Evolutionary conservation across 257 asterid species (phyloP).

Genomic region (Rhazya stricta): DNA sequence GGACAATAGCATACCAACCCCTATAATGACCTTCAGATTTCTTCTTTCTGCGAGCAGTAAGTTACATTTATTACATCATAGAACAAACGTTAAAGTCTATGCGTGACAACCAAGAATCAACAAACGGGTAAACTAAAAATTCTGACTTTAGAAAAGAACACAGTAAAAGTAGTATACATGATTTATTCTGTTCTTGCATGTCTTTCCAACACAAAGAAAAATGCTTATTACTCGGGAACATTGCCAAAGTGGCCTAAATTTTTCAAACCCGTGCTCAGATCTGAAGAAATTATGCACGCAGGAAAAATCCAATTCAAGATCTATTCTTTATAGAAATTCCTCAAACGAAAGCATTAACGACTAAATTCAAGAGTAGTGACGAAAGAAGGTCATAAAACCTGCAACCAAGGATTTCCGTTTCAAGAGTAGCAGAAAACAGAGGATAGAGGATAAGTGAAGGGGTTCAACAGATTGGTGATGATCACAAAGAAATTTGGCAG

Average conservation of each 20-base stretch:
- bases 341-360: not conserved
- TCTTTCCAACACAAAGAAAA: not conserved
- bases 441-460: not conserved
- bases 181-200: not conserved
- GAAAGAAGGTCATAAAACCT: not conserved
- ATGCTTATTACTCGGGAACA: not conserved
- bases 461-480: not conserved
- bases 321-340: not conserved
- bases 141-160: slow-evolving; percentile 9
- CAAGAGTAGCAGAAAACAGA: not conserved
- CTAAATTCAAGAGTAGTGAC: slow-evolving; percentile 3
- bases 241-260: not conserved
- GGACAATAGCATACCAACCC: slow-evolving; percentile 22
- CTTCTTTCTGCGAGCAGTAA: not conserved
- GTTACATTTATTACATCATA: not conserved
- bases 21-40: slow-evolving; percentile 12
- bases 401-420: too few relatives aligned
- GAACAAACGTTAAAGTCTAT: not conserved
- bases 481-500: not conserved
- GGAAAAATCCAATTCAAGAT: slow-evolving; percentile 5
- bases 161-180: not conserved
- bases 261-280: slow-evolving; percentile 11
- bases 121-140: slow-evolving; percentile 2
- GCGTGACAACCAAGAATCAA: slow-evolving; percentile 31
- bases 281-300: slow-evolving; percentile 11